Evolutionary conservation across 2,329 filamentous ascomycete species (phyloP), one percentile per base, ranked within the genome.

Genomic region (Penicillium sp.): DNA sequence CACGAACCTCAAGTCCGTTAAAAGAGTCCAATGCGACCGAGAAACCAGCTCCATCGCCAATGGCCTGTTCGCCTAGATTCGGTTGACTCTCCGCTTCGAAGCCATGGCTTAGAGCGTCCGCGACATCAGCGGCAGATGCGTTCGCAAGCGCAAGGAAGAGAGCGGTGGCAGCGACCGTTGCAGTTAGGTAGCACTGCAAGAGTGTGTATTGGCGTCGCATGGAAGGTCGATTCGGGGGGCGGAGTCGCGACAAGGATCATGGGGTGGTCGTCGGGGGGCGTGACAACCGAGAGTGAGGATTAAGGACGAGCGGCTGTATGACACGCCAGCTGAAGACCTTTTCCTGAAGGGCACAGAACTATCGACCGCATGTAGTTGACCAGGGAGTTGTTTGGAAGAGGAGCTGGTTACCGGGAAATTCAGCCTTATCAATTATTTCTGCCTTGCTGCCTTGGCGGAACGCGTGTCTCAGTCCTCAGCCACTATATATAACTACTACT

Each of bases 171-270:
- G 82, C 76, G 46, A 88, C 68, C 51, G 86, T 89, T 63, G 86
- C 84, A 67, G 83, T 82, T 65, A 90, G 82, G 68, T 88, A 86
- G 74, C 85, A 87, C 76, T 89, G 89, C 61, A 89, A 76, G 64
- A 82, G 84, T 69, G 82, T 86, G 70, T 87, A 80, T 72, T 86
- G 71, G 40, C 62, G 69, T 58, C 66, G 70, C 74, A 77, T 77
- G 61, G 62, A 65, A 60, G 49, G 51, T 54, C 41, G 50, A 53
- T 41, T 37, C 46, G 36, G 44, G 41, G 46, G 40, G 41, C 44
- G 24, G 40, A 23, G 39, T 27, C 20, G 34, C 37, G 46, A 29
- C 33, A 50, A 52, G 27, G 44, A 34, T 45, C 51, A 58, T 58
- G 40, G 45, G 26, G 39, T n/a, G 23, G 27, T 24, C 39, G 17